Percentiles rank a stretch among this genome's conserved stretches.
These are phyloP conservation scores for Chlamydomonas sp. DNA, from an alignment of 139 green algal genomes.

Conservation along the genomic window DNA sequence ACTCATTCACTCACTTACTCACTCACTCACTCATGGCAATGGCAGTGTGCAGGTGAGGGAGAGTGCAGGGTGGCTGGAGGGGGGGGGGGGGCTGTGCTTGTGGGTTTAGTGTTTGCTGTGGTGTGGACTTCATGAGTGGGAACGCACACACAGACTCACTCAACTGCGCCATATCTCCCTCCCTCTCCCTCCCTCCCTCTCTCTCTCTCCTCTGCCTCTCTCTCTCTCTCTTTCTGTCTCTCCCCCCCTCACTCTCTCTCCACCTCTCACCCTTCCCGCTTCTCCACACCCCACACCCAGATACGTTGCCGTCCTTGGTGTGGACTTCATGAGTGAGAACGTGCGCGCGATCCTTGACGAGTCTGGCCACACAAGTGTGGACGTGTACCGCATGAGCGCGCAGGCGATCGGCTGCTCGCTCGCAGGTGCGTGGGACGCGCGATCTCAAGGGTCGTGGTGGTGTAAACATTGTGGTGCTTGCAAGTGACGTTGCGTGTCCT, in stretches of 20 bases:
- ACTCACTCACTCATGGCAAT: neutral
- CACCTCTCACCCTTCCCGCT: neutral
- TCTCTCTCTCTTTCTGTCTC: neutral
- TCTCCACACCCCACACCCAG: conserved; percentile 4
- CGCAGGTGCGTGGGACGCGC: conserved; percentile 89
- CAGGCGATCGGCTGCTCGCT: conserved; percentile 90
- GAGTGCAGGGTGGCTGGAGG: neutral
- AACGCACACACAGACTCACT: too few species aligned
- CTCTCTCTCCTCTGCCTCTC: neutral
- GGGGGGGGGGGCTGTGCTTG: neutral
- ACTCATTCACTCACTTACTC: too few species aligned
- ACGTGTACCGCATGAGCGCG: conserved; percentile 83
- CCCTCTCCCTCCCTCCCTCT: neutral
- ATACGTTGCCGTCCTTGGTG: conserved; percentile 82
- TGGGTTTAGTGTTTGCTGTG: too few species aligned
- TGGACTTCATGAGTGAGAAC: conserved; percentile 99
- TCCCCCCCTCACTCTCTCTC: neutral
- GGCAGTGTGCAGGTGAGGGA: neutral
- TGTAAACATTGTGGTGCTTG: too few species aligned
- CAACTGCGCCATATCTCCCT: too few species aligned
- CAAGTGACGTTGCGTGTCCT: too few species aligned
- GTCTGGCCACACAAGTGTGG: conserved; percentile 32
- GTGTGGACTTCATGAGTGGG: conserved; percentile 82
- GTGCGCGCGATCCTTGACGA: conserved; percentile 92
- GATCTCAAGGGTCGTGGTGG: too few species aligned